Conservation (phyloP, 345 rosid genomes). For the Eucalyptus brandiana region DNA sequence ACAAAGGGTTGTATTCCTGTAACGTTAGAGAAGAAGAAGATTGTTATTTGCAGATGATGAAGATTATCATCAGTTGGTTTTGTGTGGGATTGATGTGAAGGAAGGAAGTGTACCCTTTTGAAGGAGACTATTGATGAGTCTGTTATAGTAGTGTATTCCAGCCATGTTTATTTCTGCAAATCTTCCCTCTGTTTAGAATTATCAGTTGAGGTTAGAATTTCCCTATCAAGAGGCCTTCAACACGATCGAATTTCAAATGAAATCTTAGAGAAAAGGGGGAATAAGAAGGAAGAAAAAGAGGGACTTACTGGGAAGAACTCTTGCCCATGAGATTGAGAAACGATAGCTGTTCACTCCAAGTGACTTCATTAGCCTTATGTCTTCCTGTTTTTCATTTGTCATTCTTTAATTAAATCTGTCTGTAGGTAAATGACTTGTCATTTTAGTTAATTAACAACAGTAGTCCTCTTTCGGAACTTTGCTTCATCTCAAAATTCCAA, state of each 20-base stretch:
- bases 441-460: neutral
- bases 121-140: conserved; percentile 41
- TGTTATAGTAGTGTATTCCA: conserved; percentile 56
- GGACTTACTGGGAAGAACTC: conserved; percentile 64
- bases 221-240: neutral
- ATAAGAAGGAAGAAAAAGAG: neutral
- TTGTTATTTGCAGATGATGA: neutral
- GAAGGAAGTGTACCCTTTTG: conserved; percentile 13
- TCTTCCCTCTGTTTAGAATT: conserved; percentile 44
- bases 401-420: neutral
- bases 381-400: conserved; percentile 30
- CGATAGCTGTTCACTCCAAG: conserved; percentile 62
- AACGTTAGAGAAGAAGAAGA: neutral
- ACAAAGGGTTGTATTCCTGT: conserved; percentile 85
- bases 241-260: neutral
- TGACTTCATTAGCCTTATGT: conserved; percentile 37
- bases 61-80: neutral
- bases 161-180: conserved; percentile 40
- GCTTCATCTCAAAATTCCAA: neutral
- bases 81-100: neutral
- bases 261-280: neutral
- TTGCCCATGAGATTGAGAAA: conserved; percentile 78
- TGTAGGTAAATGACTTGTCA: neutral
- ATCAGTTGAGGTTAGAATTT: neutral
- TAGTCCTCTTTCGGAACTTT: neutral